phyloP scores from a whole-genome alignment of 257 asterid genomes.

The Solanum clarkiae region DNA sequence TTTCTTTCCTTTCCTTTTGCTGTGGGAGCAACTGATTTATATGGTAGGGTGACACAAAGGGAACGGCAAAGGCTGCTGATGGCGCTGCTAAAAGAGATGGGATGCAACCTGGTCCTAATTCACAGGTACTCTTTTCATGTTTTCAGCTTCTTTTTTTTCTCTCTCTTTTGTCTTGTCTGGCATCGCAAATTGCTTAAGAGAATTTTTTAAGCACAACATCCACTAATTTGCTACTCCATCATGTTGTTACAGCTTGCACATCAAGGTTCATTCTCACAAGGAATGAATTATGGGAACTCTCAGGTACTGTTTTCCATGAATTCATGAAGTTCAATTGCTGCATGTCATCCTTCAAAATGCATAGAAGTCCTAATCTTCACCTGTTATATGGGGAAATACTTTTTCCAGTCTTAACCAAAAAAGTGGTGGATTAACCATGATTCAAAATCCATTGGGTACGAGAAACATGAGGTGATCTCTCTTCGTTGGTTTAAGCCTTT shows the following conservation, averaged over 20 bases:
- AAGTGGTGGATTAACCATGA: not conserved
- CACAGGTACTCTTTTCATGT: conserved; percentile 29
- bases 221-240: not conserved
- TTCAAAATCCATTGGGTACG: not conserved
- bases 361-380: not conserved
- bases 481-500: not conserved
- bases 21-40: not conserved
- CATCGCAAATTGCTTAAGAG: not conserved
- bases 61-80: conserved; percentile 57
- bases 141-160: not conserved
- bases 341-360: not conserved
- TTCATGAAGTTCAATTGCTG: not conserved
- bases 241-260: conserved; percentile 41
- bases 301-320: conserved; percentile 35
- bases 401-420: not conserved
- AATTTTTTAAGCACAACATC: not conserved
- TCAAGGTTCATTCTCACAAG: conserved; percentile 69
- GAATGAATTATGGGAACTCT: conserved; percentile 53
- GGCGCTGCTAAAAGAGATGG: conserved; percentile 71
- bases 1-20: not conserved
- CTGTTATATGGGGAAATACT: not conserved
- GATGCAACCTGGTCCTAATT: conserved; percentile 26
- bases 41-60: conserved; percentile 77
- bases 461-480: not conserved
- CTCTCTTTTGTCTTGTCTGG: not conserved